A percentile compares a stretch with the other conserved stretches of the same genome.
Conservation (phyloP, 148 eudicot genomes). For the Dysphania ambrosioides region DNA sequence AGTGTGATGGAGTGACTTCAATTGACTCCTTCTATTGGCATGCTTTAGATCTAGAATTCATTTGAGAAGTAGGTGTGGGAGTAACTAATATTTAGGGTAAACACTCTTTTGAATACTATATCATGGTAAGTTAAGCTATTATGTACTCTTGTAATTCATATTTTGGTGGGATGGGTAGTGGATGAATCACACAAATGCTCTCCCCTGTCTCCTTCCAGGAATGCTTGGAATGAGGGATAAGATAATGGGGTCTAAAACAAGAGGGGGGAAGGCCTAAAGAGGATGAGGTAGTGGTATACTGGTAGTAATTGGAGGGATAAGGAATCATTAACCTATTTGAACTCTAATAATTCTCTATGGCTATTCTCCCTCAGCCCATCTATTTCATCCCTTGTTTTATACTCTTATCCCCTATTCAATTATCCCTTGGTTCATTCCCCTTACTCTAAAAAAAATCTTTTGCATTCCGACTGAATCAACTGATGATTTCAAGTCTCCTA, state of each 20-base stretch:
- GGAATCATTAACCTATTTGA: not conserved
- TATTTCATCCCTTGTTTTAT: too few species aligned
- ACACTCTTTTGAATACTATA: too few species aligned
- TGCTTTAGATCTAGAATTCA: not conserved
- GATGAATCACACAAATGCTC: too few species aligned
- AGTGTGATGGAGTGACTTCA: not conserved
- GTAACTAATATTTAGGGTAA: not conserved
- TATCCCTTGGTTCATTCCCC: too few species aligned
- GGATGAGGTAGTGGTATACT: too few species aligned
- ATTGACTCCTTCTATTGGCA: not conserved
- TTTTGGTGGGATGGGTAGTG: too few species aligned
- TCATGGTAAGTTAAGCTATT: not conserved
- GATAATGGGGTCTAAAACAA: too few species aligned
- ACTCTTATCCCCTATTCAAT: not conserved
- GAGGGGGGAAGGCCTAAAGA: too few species aligned
- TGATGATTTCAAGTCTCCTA: not conserved
- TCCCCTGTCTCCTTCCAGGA: not conserved
- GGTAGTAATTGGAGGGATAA: not conserved
- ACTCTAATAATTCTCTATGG: not conserved
- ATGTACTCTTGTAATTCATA: not conserved
- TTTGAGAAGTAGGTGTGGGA: not conserved
- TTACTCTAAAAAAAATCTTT: too few species aligned
- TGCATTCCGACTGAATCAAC: not conserved
- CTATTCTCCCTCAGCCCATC: not conserved
- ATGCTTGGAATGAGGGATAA: too few species aligned